Percentiles rank a stretch among this genome's conserved stretches.
These are phyloP conservation scores for Mangifera indica DNA, from an alignment of 345 rosid species.

Conservation along the genomic window DNA sequence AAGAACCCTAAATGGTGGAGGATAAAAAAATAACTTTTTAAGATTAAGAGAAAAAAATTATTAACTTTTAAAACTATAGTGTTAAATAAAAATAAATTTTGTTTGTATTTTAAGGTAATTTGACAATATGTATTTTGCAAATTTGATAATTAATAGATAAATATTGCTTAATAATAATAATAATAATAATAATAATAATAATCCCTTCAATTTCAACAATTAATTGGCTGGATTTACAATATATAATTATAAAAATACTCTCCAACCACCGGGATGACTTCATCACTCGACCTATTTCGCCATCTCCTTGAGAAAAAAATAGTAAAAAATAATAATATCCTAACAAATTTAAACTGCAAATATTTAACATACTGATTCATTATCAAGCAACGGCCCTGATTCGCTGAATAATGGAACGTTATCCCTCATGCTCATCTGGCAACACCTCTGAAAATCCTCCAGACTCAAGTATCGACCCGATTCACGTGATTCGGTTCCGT, in stretches of 20 bases:
- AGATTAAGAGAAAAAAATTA: too few species aligned
- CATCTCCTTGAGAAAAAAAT: slow-evolving; percentile 35
- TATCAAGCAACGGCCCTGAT: slow-evolving; percentile 65
- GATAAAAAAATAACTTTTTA: too few species aligned
- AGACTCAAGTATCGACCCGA: slow-evolving; percentile 29
- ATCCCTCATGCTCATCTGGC: slow-evolving; percentile 43
- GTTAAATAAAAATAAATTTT: too few species aligned
- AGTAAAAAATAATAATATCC: not conserved
- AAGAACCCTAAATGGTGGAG: too few species aligned
- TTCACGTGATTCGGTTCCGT: slow-evolving; percentile 32
- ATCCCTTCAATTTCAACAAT: slow-evolving; percentile 21
- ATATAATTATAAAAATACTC: slow-evolving; percentile 3
- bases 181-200: too few species aligned
- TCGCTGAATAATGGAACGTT: slow-evolving; percentile 33
- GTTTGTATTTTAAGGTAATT: too few species aligned
- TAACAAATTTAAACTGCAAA: too few species aligned
- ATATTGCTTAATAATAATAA: too few species aligned
- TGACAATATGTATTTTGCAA: too few species aligned
- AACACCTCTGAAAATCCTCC: slow-evolving; percentile 57
- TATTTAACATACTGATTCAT: slow-evolving; percentile 29
- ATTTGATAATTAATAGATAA: too few species aligned
- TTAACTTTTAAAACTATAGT: too few species aligned
- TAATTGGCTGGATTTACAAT: slow-evolving; percentile 35
- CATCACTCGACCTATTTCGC: slow-evolving; percentile 40
- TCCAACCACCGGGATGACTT: slow-evolving; percentile 35